Evolutionary conservation across 306 rosid species (phyloP), one percentile per base, ranked within the genome.

Genomic region (Lathyrus sativus): DNA sequence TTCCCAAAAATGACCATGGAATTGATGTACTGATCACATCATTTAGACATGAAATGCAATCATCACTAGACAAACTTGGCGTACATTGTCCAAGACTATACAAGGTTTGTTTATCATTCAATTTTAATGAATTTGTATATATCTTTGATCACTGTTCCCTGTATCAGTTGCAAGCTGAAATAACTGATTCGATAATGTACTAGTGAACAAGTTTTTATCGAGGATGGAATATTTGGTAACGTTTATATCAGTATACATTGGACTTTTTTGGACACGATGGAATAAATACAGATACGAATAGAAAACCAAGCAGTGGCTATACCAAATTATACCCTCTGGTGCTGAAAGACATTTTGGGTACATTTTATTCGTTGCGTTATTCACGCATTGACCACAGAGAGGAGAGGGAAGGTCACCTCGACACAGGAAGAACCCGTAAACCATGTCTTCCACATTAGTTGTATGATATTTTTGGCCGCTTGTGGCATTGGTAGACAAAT

Each of bases 401-500:
- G 0, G n/a, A 33, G 2, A 0, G 13, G 60, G 5, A 1, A 74
- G 6, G 11, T 74, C 72, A 3, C 59, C 59, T 2, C 57, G 41
- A 8, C 78, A 74, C 72, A 65, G 3, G 67, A 65, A 65, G 42
- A 56, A 19, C 7, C 73, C 78, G 6, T 49, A 54, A 8, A 55
- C 35, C 2, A 0, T 45, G 24, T 15, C 2, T 0, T 17, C 61
- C 2, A 58, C 22, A 2, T 4, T 0, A 2, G 2, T 19, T 2
- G 0, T 6, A 18, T 43, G 2, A 1, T 0, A 12, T 31, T 5
- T 3, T 1, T 2, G 4, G 9, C 11, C 8, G 5, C 0, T 22
- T 5, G 70, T 60, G 42, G 76, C 53, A 7, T 75, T 49, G 35
- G 80, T 63, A 14, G 72, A 54, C 38, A 70, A 1, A 29, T 67